Evolutionary conservation across 73 alveolate species (phyloP).

Genomic region (Durusdinium trenchii): DNA sequence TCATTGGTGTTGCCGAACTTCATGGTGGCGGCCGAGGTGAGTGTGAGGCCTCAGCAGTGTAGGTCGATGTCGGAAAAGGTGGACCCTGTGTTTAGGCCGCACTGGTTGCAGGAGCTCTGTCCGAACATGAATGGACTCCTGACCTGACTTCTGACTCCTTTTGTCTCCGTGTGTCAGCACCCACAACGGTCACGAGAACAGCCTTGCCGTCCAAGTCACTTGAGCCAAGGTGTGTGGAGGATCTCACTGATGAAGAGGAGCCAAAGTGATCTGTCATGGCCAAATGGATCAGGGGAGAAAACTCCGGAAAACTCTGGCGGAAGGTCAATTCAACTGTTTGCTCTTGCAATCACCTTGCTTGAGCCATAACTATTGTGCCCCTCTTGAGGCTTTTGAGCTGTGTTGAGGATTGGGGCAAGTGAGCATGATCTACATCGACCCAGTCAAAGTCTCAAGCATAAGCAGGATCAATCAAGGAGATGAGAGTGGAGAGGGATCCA

Average conservation of each 20-base stretch:
- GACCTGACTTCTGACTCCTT: too few relatives aligned
- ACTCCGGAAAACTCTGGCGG: too few relatives aligned
- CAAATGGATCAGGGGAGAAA: background rate
- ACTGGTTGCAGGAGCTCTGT: background rate
- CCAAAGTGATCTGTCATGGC: slow-evolving; percentile 24
- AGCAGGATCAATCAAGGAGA: too few relatives aligned
- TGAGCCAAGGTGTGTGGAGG: slow-evolving; percentile 31
- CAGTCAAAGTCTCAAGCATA: too few relatives aligned
- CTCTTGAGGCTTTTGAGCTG: too few relatives aligned
- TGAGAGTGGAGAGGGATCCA: too few relatives aligned
- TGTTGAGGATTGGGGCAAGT: too few relatives aligned
- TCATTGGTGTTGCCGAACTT: slow-evolving; percentile 5
- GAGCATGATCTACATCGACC: too few relatives aligned
- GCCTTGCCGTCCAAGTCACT: background rate
- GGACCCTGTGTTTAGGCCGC: background rate
- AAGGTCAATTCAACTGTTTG: too few relatives aligned
- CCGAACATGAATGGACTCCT: too few relatives aligned
- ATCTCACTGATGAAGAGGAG: background rate
- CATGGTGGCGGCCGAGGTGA: slow-evolving; percentile 38
- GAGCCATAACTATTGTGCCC: too few relatives aligned
- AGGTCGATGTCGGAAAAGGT: background rate
- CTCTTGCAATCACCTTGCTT: too few relatives aligned
- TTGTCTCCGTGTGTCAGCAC: background rate
- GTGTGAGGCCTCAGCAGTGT: slow-evolving; percentile 8
- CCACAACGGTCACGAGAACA: background rate